Conservation (phyloP, 177 flowering plant genomes). For the Vitis hybrid region DNA sequence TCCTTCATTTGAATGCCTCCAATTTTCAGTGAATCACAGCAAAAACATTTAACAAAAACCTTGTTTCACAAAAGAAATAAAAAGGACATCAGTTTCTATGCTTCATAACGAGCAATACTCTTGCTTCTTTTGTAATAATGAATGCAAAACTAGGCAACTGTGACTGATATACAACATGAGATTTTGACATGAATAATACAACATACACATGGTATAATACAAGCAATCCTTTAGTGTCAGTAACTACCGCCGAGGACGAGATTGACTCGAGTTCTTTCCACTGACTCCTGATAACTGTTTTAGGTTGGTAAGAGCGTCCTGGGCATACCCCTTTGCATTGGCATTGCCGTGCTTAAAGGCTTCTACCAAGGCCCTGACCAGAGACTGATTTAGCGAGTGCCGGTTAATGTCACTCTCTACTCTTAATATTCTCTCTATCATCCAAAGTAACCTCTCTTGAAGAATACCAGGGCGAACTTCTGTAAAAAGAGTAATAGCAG, state of each 20-base stretch:
- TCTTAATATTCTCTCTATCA: slow-evolving; percentile 50
- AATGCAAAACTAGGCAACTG: not conserved
- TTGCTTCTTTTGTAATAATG: not conserved
- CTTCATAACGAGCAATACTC: too few species aligned
- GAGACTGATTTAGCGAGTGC: slow-evolving; percentile 34
- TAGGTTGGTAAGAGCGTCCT: slow-evolving; percentile 50
- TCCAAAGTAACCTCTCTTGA: slow-evolving; percentile 48
- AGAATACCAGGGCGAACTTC: slow-evolving; percentile 47
- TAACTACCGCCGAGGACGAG: slow-evolving; percentile 17
- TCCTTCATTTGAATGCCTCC: too few species aligned
- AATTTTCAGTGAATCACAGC: too few species aligned
- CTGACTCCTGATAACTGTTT: slow-evolving; percentile 55
- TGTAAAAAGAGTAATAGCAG: slow-evolving; percentile 34
- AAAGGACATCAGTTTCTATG: too few species aligned
- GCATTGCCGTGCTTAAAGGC: slow-evolving; percentile 54
- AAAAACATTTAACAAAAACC: too few species aligned
- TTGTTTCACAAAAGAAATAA: too few species aligned
- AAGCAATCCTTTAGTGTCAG: not conserved
- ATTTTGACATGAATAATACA: not conserved
- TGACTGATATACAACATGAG: not conserved
- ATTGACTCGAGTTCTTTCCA: slow-evolving; percentile 36
- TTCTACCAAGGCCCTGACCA: slow-evolving; percentile 56
- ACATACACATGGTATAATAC: not conserved
- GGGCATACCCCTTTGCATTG: slow-evolving; percentile 49
- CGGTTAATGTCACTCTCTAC: slow-evolving; percentile 31